These are phyloP conservation scores for Exidia glandulosa DNA, from an alignment of 768 basidiomycete genomes.

Conservation along the genomic window DNA sequence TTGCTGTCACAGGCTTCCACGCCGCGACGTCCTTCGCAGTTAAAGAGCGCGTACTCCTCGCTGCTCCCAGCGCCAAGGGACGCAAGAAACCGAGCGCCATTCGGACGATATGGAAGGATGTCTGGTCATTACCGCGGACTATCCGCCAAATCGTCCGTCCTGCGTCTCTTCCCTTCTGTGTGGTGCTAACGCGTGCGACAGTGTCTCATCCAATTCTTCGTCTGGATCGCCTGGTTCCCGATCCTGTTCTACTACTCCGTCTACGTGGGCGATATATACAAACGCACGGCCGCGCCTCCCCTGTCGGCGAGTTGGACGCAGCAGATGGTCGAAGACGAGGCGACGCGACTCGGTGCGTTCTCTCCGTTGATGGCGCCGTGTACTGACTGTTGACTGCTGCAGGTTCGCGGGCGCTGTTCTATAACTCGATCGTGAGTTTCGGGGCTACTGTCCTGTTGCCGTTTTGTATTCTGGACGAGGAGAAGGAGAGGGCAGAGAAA, in stretches of 20 bases:
- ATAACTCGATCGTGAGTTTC: slow-evolving; percentile 60
- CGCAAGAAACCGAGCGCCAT: slow-evolving; percentile 23
- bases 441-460: slow-evolving; percentile 61
- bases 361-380: too few species aligned
- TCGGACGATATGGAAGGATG: slow-evolving; percentile 59
- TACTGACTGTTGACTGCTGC: too few species aligned
- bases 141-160: slow-evolving; percentile 78
- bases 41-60: slow-evolving; percentile 64
- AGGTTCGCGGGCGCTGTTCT: slow-evolving; percentile 77
- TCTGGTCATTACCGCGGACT: slow-evolving; percentile 53
- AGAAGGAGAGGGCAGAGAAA: too few species aligned
- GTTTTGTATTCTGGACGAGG: slow-evolving; percentile 25
- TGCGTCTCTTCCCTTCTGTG: slow-evolving; percentile 32
- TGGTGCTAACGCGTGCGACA: slow-evolving; percentile 16
- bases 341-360: not conserved
- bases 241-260: slow-evolving; percentile 79
- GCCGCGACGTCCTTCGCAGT: slow-evolving; percentile 21
- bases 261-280: slow-evolving; percentile 84
- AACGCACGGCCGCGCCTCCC: slow-evolving; percentile 26
- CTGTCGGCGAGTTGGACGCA: slow-evolving; percentile 6
- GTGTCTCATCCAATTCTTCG: slow-evolving; percentile 78
- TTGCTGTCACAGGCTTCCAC: too few species aligned
- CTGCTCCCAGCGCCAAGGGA: slow-evolving; percentile 17
- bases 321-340: not conserved
- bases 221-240: slow-evolving; percentile 90